Percentiles rank a stretch among this genome's conserved stretches.
Evolutionary conservation across 169 alveolate genomes (phyloP).

Genomic region (Babesia sp.): DNA sequence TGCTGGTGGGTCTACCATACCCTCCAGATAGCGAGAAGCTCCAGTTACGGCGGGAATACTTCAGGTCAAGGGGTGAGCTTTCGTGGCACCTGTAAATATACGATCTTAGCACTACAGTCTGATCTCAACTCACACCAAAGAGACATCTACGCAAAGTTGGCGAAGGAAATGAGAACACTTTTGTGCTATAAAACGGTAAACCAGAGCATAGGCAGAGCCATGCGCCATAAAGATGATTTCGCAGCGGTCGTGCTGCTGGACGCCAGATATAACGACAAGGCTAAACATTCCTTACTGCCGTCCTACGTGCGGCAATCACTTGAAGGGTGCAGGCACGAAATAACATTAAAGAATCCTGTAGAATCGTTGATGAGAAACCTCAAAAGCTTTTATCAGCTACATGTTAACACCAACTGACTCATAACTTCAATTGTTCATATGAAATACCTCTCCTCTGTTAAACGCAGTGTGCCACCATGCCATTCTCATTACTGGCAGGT

Average conservation of each 20-base stretch:
- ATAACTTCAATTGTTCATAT: no score
- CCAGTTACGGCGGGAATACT: slow-evolving; percentile 31
- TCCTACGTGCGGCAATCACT: neutral
- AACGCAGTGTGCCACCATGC: no score
- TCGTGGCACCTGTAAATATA: neutral
- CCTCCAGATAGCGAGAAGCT: slow-evolving; percentile 63
- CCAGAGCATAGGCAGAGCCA: slow-evolving; percentile 96
- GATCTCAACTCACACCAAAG: neutral
- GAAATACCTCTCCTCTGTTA: no score
- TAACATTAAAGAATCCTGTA: no score
- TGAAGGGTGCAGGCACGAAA: no score
- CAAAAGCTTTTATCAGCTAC: no score
- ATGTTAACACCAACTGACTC: no score
- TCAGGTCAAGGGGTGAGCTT: slow-evolving; percentile 2
- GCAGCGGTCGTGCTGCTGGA: slow-evolving; percentile 91
- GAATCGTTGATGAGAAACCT: no score
- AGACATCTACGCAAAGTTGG: slow-evolving; percentile 28
- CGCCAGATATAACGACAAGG: slow-evolving; percentile 66
- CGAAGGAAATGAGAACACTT: slow-evolving; percentile 72
- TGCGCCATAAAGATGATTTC: slow-evolving; percentile 93
- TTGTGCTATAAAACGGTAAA: slow-evolving; percentile 91
- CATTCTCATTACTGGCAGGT: no score
- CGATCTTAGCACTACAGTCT: neutral
- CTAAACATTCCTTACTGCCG: neutral
- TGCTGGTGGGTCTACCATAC: slow-evolving; percentile 94